Evolutionary conservation across 805 yeast genomes (phyloP).

Genomic region (Candida chauliodis): DNA sequence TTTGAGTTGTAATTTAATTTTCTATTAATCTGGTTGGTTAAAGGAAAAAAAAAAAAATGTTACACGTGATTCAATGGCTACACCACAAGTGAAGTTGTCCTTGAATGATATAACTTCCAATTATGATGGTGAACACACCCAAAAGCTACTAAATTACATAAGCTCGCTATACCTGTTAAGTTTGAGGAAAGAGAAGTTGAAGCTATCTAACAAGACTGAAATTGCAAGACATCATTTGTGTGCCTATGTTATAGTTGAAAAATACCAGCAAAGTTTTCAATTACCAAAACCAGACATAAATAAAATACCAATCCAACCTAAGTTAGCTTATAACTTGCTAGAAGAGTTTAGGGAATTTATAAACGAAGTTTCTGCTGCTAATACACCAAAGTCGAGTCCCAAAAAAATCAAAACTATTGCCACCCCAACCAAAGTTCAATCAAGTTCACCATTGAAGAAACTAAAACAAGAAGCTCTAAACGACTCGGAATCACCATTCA

Average conservation of each 20-base stretch:
- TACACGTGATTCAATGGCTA: slow-evolving; percentile 7
- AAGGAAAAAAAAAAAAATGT: neutral
- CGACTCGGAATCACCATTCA: slow-evolving; percentile 26
- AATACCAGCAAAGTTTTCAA: slow-evolving; percentile 37
- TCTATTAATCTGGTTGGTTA: slow-evolving; percentile 6
- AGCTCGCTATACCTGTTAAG: slow-evolving; percentile 49
- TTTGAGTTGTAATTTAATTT: neutral
- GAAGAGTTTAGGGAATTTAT: slow-evolving; percentile 43
- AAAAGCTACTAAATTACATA: slow-evolving; percentile 14
- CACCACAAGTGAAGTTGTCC: slow-evolving; percentile 24
- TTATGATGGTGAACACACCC: slow-evolving; percentile 17
- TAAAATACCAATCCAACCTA: slow-evolving; percentile 57
- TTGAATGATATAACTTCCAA: slow-evolving; percentile 52
- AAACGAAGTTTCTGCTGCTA: slow-evolving; percentile 17
- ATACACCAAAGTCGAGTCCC: slow-evolving; percentile 19
- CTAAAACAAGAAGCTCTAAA: slow-evolving; percentile 11
- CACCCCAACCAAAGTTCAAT: slow-evolving; percentile 14
- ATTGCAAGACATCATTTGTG: slow-evolving; percentile 66
- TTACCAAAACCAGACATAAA: slow-evolving; percentile 48
- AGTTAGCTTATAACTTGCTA: slow-evolving; percentile 38
- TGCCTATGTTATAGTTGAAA: slow-evolving; percentile 58
- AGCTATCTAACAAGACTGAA: slow-evolving; percentile 54
- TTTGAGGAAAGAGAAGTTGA: slow-evolving; percentile 47
- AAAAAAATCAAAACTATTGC: slow-evolving; percentile 17
- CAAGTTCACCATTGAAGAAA: slow-evolving; percentile 36